Base-by-base conservation (phyloP, 179 eudicot genomes). In the Monotropa hypopitys region DNA sequence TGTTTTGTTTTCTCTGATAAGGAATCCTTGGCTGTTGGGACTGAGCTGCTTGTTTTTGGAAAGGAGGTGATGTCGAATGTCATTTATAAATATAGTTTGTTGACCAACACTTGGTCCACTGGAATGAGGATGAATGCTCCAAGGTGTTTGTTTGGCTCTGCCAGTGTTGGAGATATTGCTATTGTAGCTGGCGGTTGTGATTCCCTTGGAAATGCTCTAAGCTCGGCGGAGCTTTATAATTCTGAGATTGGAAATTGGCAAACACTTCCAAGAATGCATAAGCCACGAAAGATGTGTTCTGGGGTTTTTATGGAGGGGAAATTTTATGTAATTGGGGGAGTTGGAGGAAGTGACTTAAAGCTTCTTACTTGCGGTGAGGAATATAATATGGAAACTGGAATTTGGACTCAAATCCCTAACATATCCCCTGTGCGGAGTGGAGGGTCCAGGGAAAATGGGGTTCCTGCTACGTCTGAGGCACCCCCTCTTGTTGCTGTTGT, bases 401-500 rank as follows among this genome's bases (percentile, higher is more conserved):
- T 82, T 3, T 93, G 97, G 97, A 89, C 74, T 50, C 92, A 86
- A 73, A 85, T 89, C 40, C 92, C 90, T 0, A 81, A 85, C 76
- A 90, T 93, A 90, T 93, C 92, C 46, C 97, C 97, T 0, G 89
- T 78, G 28, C 80, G 89, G 70, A 79, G 51, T 9, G 88, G 84
- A 47, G 81, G 82, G 13, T 81, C 81, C 32, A 59, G 83, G 68
- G 91, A 80, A 30, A 81, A 80, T 56, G 88, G 80, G 32, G 38
- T 78, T 61, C 87, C 92, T 7, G 84, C 92, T 35, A 80, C 93
- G 15, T 85, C 90, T 3, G 96, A 86, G 81, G 97, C 97, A 43
- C 97, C 97, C 0, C 97, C 97, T 2, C 84, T 93, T 15, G 87
- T 93, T 8, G 97, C 94, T n/a, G 97, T 93, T 80, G 97, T 93